A percentile compares a stretch with the other conserved stretches of the same genome.
These are phyloP conservation scores for Aciculosporium take DNA, from an alignment of 2,329 filamentous ascomycete genomes.

Conservation along the genomic window DNA sequence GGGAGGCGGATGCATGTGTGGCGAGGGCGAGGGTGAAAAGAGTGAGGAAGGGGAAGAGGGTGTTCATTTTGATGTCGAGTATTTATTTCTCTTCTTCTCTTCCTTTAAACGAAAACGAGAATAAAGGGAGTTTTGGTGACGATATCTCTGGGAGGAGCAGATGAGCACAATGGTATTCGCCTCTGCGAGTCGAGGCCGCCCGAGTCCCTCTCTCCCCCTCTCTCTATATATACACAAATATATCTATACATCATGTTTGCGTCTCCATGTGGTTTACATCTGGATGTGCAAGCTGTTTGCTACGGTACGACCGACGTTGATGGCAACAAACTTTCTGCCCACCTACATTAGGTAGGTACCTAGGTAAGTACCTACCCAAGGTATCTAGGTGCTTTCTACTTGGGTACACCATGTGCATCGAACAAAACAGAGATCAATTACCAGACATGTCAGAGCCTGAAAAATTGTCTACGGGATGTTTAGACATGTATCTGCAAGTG, in stretches of 20 bases:
- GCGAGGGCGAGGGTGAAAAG: constrained; percentile 12
- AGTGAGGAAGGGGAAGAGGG: constrained; percentile 6
- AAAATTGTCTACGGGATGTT: no score
- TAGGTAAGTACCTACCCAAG: background rate
- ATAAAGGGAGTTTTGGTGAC: no score
- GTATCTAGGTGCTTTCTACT: no score
- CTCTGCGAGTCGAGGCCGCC: no score
- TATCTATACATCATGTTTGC: background rate
- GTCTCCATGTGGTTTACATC: no score
- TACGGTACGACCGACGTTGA: background rate
- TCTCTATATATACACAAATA: background rate
- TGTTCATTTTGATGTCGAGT: constrained; percentile 15
- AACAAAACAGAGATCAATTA: no score
- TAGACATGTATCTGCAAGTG: no score
- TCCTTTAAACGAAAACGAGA: no score
- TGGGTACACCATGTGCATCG: no score
- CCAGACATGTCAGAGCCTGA: no score
- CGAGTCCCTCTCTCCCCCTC: no score
- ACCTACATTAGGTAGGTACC: background rate
- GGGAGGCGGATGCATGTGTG: constrained; percentile 6
- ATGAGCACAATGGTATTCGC: background rate
- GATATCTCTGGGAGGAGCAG: background rate
- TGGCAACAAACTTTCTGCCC: background rate
- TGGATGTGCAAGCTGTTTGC: background rate
- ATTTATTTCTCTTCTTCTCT: no score